Conservation (phyloP, 352 stramenopile genomes). For the Globisporangium uncinulatum region DNA sequence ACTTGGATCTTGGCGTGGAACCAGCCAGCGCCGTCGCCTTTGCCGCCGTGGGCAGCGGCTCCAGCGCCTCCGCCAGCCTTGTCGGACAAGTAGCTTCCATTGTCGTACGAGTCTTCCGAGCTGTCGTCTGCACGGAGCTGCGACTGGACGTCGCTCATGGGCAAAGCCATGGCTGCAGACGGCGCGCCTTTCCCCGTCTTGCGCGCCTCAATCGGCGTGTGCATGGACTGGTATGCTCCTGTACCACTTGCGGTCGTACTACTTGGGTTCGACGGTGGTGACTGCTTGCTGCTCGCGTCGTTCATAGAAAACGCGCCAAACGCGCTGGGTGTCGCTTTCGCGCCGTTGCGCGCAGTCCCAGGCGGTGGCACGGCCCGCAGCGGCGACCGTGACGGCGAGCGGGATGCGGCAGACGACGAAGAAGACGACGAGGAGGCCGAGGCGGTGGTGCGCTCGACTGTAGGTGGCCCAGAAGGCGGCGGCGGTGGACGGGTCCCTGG, state of each 20-base stretch:
- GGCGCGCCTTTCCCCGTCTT: conserved; percentile 12
- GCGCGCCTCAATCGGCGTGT: conserved; percentile 44
- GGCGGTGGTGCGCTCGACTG: neutral
- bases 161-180: neutral
- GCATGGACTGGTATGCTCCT: conserved; percentile 36
- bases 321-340: neutral
- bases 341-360: neutral
- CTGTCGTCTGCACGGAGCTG: conserved; percentile 48
- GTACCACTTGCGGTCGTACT: neutral
- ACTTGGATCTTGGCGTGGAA: conserved; percentile 87
- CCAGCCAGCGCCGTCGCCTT: conserved; percentile 67
- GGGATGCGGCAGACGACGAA: neutral
- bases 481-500: conserved; percentile 7
- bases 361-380: neutral
- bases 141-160: conserved; percentile 9
- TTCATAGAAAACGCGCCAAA: conserved; percentile 11
- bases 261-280: neutral
- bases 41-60: conserved; percentile 13
- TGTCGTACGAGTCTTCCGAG: conserved; percentile 74
- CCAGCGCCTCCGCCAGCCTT: conserved; percentile 19
- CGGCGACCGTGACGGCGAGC: conserved; percentile 5
- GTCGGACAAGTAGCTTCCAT: conserved; percentile 59
- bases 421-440: conserved; percentile 7
- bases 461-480: conserved; percentile 2
- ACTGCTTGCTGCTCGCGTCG: conserved; percentile 6